phyloP scores from a whole-genome alignment of 176 grass and related monocot species.

The Cocos nucifera region DNA sequence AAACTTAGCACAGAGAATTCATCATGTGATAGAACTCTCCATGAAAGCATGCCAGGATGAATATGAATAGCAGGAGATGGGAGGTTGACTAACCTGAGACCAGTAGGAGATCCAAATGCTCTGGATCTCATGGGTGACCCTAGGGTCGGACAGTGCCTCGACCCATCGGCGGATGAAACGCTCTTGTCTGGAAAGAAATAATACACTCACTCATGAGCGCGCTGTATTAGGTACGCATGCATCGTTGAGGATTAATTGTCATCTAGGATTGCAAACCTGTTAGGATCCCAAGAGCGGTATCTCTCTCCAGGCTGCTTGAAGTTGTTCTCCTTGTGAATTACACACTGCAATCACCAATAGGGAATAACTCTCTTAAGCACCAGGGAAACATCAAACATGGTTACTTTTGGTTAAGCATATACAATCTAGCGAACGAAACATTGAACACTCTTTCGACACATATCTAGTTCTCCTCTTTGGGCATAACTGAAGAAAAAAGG shows the following conservation, averaged over 20 bases:
- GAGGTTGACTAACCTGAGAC: constrained; percentile 55
- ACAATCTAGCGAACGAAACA: too few relatives aligned
- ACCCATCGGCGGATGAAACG: constrained; percentile 82
- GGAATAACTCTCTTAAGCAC: not conserved
- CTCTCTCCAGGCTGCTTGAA: constrained; percentile 99
- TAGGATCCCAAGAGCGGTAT: constrained; percentile 61
- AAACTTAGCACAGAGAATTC: too few relatives aligned
- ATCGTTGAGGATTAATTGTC: not conserved
- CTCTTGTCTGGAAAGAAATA: constrained; percentile 56
- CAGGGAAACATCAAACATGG: too few relatives aligned
- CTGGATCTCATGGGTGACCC: constrained; percentile 86
- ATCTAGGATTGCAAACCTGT: constrained; percentile 35
- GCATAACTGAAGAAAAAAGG: too few relatives aligned
- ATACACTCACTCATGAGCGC: constrained; percentile 1
- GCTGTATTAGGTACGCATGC: not conserved
- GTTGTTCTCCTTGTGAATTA: constrained; percentile 94
- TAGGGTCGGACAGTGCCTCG: constrained; percentile 73
- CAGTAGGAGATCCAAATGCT: constrained; percentile 89
- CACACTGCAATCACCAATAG: constrained; percentile 24
- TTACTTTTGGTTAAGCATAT: too few relatives aligned
- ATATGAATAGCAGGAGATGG: too few relatives aligned
- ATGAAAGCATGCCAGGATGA: not conserved
- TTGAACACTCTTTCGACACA: too few relatives aligned
- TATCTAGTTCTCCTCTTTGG: too few relatives aligned
- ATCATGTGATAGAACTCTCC: not conserved